These are phyloP conservation scores for Candida hispaniensis DNA, from an alignment of 805 yeast genomes.

Conservation along the genomic window DNA sequence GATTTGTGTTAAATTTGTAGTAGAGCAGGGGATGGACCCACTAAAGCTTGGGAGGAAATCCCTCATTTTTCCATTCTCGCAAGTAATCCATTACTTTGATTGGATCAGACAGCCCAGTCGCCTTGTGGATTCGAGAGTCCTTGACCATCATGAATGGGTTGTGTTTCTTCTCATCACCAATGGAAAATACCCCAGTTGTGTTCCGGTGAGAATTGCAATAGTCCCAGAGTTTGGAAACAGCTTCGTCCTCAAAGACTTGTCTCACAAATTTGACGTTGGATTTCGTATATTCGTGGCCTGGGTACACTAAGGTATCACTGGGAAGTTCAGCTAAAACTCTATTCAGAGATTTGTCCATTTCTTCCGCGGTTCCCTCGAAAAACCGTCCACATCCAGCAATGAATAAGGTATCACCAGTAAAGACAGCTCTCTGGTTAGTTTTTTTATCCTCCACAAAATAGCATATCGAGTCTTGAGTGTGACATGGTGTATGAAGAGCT, in stretches of 20 bases:
- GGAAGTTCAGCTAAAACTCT: constrained; percentile 51
- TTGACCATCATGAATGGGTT: constrained; percentile 83
- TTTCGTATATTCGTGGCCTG: constrained; percentile 94
- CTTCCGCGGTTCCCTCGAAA: constrained; percentile 77
- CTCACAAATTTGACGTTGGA: constrained; percentile 71
- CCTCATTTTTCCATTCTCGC: constrained; percentile 66
- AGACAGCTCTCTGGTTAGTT: constrained; percentile 57
- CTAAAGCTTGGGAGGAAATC: no score
- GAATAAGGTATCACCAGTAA: constrained; percentile 93
- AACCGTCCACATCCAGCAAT: constrained; percentile 94
- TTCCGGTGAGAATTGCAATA: constrained; percentile 47
- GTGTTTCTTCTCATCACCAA: constrained; percentile 66
- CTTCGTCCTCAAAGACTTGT: constrained; percentile 43
- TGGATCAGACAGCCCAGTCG: constrained; percentile 37
- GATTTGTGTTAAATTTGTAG: no score
- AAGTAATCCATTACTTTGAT: constrained; percentile 59
- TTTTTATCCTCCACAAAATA: constrained; percentile 59
- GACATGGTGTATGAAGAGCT: constrained; percentile 94
- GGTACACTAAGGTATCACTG: constrained; percentile 60
- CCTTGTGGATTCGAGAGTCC: constrained; percentile 51
- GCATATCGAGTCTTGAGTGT: constrained; percentile 92
- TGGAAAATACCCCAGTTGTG: constrained; percentile 80
- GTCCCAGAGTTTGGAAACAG: constrained; percentile 43
- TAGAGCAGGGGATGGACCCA: no score
- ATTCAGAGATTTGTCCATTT: constrained; percentile 69